These are phyloP conservation scores for Physcomitrium patens DNA, from an alignment of 225 moss, liverwort and hornwort genomes.

Conservation along the genomic window DNA sequence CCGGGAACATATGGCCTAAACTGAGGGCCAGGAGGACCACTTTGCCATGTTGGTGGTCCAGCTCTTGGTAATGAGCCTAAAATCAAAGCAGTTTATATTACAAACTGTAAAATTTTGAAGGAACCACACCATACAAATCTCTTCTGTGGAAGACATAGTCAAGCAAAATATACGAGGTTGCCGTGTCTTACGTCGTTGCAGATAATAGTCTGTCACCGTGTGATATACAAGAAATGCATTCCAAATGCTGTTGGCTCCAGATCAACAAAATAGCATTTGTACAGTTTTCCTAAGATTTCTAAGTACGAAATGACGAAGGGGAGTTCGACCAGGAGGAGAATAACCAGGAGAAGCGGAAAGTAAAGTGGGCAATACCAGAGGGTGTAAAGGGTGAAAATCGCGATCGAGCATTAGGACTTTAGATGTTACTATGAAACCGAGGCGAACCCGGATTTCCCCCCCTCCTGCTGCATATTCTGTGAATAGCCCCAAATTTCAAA, in stretches of 20 bases:
- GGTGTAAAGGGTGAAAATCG: slow-evolving; percentile 48
- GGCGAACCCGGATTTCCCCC: slow-evolving; percentile 56
- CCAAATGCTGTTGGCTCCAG: background rate
- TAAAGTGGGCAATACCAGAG: slow-evolving; percentile 39
- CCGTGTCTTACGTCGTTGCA: too few species aligned
- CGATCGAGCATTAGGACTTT: slow-evolving; percentile 35
- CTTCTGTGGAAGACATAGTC: too few species aligned
- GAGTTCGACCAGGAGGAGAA: background rate
- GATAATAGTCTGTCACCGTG: background rate
- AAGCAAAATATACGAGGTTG: too few species aligned
- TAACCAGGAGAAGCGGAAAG: background rate
- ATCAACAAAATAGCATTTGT: background rate
- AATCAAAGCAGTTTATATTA: background rate
- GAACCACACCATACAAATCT: too few species aligned
- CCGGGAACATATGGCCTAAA: slow-evolving; percentile 42
- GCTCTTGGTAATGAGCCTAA: slow-evolving; percentile 50
- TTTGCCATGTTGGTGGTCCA: slow-evolving; percentile 57
- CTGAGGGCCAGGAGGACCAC: slow-evolving; percentile 49
- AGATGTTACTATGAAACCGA: slow-evolving; percentile 47
- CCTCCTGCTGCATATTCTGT: slow-evolving; percentile 56
- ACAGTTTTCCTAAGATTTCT: background rate
- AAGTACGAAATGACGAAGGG: background rate
- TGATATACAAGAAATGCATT: background rate
- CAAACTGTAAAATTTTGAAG: background rate
- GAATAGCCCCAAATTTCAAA: slow-evolving; percentile 5